Percentiles rank a stretch among this genome's conserved stretches.
phyloP scores from a whole-genome alignment of 148 eudicot species.

The Bassia scoparia region DNA sequence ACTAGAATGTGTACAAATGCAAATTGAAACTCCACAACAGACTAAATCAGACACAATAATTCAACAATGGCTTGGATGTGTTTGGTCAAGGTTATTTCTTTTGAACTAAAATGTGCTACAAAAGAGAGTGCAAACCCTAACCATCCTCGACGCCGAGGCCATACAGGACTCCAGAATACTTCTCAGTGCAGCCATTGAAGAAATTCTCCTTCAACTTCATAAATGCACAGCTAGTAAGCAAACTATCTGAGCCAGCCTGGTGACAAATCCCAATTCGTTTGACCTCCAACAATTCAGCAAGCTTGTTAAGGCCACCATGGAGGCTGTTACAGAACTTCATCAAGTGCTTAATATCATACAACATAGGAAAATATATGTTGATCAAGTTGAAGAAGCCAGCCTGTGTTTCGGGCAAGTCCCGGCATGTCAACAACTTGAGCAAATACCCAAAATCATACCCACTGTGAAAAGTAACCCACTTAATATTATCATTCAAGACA shows the following conservation, averaged over 20 bases:
- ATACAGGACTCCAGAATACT: slow-evolving; percentile 58
- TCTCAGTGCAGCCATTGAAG: slow-evolving; percentile 51
- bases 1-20: slow-evolving; percentile 48
- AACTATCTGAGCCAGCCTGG: slow-evolving; percentile 47
- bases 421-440: slow-evolving; percentile 38
- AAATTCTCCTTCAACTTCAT: slow-evolving; percentile 46
- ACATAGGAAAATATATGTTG: slow-evolving; percentile 36
- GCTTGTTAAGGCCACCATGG: slow-evolving; percentile 46
- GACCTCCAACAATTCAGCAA: slow-evolving; percentile 44
- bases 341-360: slow-evolving; percentile 47
- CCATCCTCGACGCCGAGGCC: slow-evolving; percentile 46
- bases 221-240: slow-evolving; percentile 41
- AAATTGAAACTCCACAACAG: slow-evolving; percentile 30
- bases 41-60: slow-evolving; percentile 39
- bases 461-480: slow-evolving; percentile 48
- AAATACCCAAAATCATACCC: slow-evolving; percentile 49
- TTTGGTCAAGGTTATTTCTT: slow-evolving; percentile 32
- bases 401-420: slow-evolving; percentile 37
- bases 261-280: slow-evolving; percentile 39
- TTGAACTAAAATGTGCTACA: slow-evolving; percentile 18
- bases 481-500: slow-evolving; percentile 38
- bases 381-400: slow-evolving; percentile 38
- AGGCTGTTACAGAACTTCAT: slow-evolving; percentile 47
- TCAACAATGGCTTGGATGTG: slow-evolving; percentile 22
- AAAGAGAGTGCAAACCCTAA: slow-evolving; percentile 24